A percentile compares a stretch with the other conserved stretches of the same genome.
Conservation (phyloP, 306 rosid species). For the Begonia fuchsioides region DNA sequence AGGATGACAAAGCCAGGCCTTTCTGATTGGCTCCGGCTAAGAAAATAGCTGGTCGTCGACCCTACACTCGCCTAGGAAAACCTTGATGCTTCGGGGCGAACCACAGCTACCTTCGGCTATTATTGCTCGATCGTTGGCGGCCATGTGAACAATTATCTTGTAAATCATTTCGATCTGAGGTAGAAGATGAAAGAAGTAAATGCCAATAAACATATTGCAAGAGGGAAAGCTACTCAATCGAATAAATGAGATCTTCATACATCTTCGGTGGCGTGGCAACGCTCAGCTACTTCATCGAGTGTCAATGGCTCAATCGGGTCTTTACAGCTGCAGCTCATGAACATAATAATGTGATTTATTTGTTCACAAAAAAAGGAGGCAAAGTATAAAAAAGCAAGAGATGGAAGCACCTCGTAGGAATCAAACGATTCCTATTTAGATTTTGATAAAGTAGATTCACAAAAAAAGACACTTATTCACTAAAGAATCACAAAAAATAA, state of each 20-base stretch:
- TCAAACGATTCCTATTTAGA: no score
- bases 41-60: constrained; percentile 40
- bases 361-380: no score
- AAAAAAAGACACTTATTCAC: no score
- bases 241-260: constrained; percentile 18
- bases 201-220: neutral
- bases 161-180: constrained; percentile 76
- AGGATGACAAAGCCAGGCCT: no score
- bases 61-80: constrained; percentile 64
- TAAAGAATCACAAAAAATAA: no score
- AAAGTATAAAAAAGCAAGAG: no score
- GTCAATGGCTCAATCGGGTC: constrained; percentile 48
- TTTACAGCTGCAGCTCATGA: constrained; percentile 28
- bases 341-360: neutral
- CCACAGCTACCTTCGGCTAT: constrained; percentile 83
- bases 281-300: constrained; percentile 41
- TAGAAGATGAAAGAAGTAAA: neutral
- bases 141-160: constrained; percentile 82
- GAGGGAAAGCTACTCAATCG: constrained; percentile 2
- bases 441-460: no score
- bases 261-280: constrained; percentile 60
- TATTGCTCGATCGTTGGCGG: constrained; percentile 79
- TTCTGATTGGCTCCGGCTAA: no score
- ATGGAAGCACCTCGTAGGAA: no score
- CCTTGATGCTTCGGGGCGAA: constrained; percentile 76